Percentiles rank a stretch among this genome's conserved stretches.
phyloP scores from a whole-genome alignment of 2,329 filamentous ascomycete genomes.

The Cercospora sp. region DNA sequence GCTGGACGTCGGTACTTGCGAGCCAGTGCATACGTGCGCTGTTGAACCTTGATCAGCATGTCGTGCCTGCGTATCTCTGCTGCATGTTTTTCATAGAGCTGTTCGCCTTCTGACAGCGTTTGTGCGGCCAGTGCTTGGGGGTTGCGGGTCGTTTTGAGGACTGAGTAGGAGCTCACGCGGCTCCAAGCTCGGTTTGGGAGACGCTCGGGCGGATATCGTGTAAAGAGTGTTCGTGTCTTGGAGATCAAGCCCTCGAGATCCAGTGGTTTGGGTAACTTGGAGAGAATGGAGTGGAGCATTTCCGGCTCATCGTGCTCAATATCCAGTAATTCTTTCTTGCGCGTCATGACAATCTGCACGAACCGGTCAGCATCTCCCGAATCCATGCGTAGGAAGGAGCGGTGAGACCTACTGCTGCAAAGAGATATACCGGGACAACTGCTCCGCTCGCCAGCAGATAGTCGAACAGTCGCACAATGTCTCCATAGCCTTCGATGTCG shows the following conservation, averaged over 20 bases:
- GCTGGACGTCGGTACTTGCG: slow-evolving; percentile 68
- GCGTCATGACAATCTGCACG: slow-evolving; percentile 71
- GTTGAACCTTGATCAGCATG: slow-evolving; percentile 19
- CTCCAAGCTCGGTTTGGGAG: slow-evolving; percentile 67
- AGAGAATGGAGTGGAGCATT: slow-evolving; percentile 85
- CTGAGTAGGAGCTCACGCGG: slow-evolving; percentile 71
- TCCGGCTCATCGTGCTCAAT: slow-evolving; percentile 82
- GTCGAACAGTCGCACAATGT: slow-evolving; percentile 90
- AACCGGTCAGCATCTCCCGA: background rate
- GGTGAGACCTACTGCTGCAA: slow-evolving; percentile 58
- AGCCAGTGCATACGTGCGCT: slow-evolving; percentile 43
- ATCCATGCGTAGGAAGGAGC: background rate
- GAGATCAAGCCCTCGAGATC: slow-evolving; percentile 76
- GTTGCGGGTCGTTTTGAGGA: slow-evolving; percentile 76
- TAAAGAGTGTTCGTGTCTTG: slow-evolving; percentile 64
- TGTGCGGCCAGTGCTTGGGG: slow-evolving; percentile 54
- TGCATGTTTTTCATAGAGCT: slow-evolving; percentile 69
- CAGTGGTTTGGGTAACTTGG: slow-evolving; percentile 78
- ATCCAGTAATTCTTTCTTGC: slow-evolving; percentile 80
- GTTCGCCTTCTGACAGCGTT: slow-evolving; percentile 64
- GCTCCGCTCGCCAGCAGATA: slow-evolving; percentile 84
- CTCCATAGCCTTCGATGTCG: slow-evolving; percentile 84
- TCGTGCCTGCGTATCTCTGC: slow-evolving; percentile 62
- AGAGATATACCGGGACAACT: slow-evolving; percentile 87
- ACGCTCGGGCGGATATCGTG: slow-evolving; percentile 67